Evolutionary conservation across 306 rosid genomes (phyloP), one percentile per base, ranked within the genome.

Genomic region (Oemleria cerasiformis): DNA sequence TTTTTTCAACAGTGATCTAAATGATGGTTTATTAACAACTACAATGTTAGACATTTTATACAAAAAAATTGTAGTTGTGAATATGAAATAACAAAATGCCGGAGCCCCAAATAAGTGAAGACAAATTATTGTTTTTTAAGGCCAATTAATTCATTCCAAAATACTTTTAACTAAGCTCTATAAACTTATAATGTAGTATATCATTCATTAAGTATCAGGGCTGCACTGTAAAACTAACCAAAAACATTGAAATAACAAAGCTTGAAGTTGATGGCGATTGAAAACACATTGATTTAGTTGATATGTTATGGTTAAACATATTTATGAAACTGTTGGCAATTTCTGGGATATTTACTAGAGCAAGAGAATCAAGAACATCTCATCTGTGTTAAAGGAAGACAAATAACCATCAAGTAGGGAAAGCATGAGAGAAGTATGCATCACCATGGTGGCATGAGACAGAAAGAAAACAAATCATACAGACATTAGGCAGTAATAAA

Each of bases 1-100:
- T 63, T 89, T 89, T 94, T 81, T 91, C 98, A 42, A 94, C 78
- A 62, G 96, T 94, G 81, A 94, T 94, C 98, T 94, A 23, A 21
- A 57, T 57, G 12, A 57, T 53, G 12, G 58, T 57, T 10, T 12
- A 57, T 25, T 57, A 57, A 12, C 39, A 57, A 30, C 17, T 57
- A 57, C 62, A 57, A 57, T 23, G 62, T 57, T 11, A 66, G 39
- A 45, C 47, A 49, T 38, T 30, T 65, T 20, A 62, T 71, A 55
- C 56, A 60, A 30, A 82, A 36, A 67, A 25, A 11, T n/a, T 34
- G 6, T 47, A 60, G 39, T 43, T 70, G n/a, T 40, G 71, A 45
- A 53, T 34, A 75, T 42, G 59, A 66, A n/a, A 68, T 48, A 21
- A 65, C 20, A n/a, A 19, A 41, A n/a, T 39, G 20, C 11, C 25